phyloP scores from a whole-genome alignment of 441 rosid species.

The Melastoma candidum region DNA sequence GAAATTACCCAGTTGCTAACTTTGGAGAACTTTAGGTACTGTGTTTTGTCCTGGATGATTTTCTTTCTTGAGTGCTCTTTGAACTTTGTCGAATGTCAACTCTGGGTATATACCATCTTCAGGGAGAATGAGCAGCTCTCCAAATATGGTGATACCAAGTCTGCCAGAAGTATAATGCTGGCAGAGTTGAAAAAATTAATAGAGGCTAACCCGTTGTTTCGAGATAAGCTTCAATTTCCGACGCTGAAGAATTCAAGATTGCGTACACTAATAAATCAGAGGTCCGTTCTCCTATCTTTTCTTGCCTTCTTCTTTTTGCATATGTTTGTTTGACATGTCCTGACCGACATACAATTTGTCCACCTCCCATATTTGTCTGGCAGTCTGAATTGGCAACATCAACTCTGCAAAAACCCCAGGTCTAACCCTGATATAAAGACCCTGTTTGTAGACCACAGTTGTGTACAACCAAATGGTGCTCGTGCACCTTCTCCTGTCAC shows the following conservation, averaged over 20 bases:
- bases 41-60: background rate
- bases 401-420: slow-evolving; percentile 65
- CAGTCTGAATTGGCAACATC: slow-evolving; percentile 77
- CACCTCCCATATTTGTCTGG: slow-evolving; percentile 4
- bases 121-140: slow-evolving; percentile 96
- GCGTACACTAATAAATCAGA: slow-evolving; percentile 81
- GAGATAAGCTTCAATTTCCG: slow-evolving; percentile 74
- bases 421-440: slow-evolving; percentile 67
- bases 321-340: background rate
- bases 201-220: slow-evolving; percentile 84
- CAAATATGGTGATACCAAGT: slow-evolving; percentile 83
- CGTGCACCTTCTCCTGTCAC: slow-evolving; percentile 39
- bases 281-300: slow-evolving; percentile 28
- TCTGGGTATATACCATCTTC: background rate
- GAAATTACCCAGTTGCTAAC: slow-evolving; percentile 56
- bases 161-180: slow-evolving; percentile 78
- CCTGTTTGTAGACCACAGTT: slow-evolving; percentile 50
- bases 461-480: slow-evolving; percentile 46
- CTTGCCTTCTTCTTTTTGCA: background rate
- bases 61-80: background rate
- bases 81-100: slow-evolving; percentile 1
- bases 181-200: slow-evolving; percentile 79
- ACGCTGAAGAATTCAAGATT: slow-evolving; percentile 64
- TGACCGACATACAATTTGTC: background rate
- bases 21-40: slow-evolving; percentile 40